Base-by-base conservation (phyloP, 176 grass and related monocot species). In the Ensete ventricosum region DNA sequence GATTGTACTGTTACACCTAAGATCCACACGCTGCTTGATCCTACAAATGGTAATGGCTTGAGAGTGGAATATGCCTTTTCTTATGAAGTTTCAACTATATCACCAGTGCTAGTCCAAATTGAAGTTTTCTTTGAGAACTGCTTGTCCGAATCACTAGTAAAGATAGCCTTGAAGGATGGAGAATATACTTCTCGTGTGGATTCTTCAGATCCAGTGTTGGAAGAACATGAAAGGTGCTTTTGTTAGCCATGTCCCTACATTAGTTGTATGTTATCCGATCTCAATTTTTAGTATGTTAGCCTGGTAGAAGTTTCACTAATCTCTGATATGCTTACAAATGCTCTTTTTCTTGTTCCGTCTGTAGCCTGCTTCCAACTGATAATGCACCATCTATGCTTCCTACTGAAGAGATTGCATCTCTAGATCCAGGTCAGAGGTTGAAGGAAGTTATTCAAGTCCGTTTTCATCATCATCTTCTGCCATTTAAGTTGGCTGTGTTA, bases 391-490 rank as follows among this genome's bases (percentile, higher is more conserved):
- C 82, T 60, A 62, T 85, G 59, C 23, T 89, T 77, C 69, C 86
- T 78, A 29, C 82, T 64, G 88, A 93, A 88, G 88, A 76, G 71
- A 91, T 93, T 83, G 64, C 66, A 57, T 86, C 60, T 12, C 57
- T 98, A 87, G 78, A 76, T 89, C 94, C 90, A 0, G 80, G 88
- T 23, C 88, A 98, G 70, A 84, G 14, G 12, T 77, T 48, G 17
- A 93, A 87, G 72, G 85, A 86, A 89, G 72, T 85, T 80, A 77
- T 98, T 87, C 81, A 91, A 81, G 82, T 87, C 50, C 88, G 69
- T 80, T 93, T 98, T 82, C 83, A 82, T 76, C 90, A 98, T 70
- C 94, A 98, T 84, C 73, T 98, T n/a, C 80, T 98, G 75, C 94
- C 94, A 48, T 78, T 98, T 52, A 93, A 91, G 81, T 73, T 98